phyloP scores from a whole-genome alignment of 305 asterid genomes.

The Fraxinus ornus region DNA sequence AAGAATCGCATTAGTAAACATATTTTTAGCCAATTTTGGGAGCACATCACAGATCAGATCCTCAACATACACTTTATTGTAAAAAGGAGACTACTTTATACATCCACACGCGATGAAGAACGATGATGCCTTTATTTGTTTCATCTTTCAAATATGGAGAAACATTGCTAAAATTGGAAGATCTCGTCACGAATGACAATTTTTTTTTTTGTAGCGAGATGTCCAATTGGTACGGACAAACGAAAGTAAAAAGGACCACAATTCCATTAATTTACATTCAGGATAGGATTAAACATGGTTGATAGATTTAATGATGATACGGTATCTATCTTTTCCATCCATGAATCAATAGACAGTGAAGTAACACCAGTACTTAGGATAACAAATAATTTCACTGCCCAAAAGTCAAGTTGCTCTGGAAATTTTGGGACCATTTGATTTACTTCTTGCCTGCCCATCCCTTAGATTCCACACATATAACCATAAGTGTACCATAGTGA shows the following conservation, averaged over 20 bases:
- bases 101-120: background rate
- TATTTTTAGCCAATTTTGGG: too few relatives aligned
- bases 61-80: background rate
- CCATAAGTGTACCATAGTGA: background rate
- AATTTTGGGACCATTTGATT: background rate
- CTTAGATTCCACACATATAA: background rate
- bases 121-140: background rate
- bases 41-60: too few relatives aligned
- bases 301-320: background rate
- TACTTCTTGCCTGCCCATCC: background rate
- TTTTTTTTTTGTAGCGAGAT: background rate
- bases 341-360: background rate
- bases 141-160: background rate
- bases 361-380: background rate
- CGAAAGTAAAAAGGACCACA: slow-evolving; percentile 23
- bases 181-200: background rate
- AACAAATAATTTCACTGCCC: slow-evolving; percentile 12
- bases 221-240: slow-evolving; percentile 37
- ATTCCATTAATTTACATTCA: background rate
- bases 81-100: background rate
- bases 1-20: too few relatives aligned
- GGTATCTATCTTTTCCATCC: background rate
- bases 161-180: background rate
- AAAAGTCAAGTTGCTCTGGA: slow-evolving; percentile 12
- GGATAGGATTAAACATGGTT: slow-evolving; percentile 22